Conservation (phyloP, 2,329 filamentous ascomycete species). For the Stagonosporopsis cucurbitacearum region DNA sequence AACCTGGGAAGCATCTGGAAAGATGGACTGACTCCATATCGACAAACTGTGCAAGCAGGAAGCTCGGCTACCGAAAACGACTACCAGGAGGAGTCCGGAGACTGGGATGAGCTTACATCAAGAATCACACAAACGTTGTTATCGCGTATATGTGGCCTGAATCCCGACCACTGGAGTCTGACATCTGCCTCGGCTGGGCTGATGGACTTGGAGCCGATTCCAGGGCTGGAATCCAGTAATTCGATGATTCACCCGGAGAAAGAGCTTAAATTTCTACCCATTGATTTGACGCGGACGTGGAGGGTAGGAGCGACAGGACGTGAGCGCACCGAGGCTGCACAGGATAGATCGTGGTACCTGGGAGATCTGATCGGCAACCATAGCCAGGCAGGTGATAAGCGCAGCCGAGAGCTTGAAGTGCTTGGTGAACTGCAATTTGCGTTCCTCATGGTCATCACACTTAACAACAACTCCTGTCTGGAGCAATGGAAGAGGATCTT, state of each 20-base stretch:
- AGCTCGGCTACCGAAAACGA: constrained; percentile 40
- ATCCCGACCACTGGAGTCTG: constrained; percentile 60
- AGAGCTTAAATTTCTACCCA: constrained; percentile 61
- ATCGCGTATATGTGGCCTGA: constrained; percentile 57
- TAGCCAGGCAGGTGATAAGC: constrained; percentile 41
- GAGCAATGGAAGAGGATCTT: constrained; percentile 70
- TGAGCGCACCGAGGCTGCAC: constrained; percentile 67
- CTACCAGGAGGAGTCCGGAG: constrained; percentile 52
- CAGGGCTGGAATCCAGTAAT: constrained; percentile 56
- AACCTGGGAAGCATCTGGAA: constrained; percentile 65
- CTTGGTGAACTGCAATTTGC: constrained; percentile 68
- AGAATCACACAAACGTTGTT: constrained; percentile 58
- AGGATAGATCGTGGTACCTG: constrained; percentile 68
- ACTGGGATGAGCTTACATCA: constrained; percentile 62
- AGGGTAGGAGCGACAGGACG: constrained; percentile 65
- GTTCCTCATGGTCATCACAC: constrained; percentile 67
- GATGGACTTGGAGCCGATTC: constrained; percentile 65
- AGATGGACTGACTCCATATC: constrained; percentile 57
- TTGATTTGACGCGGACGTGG: constrained; percentile 69
- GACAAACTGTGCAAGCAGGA: constrained; percentile 48
- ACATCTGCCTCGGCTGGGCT: constrained; percentile 64
- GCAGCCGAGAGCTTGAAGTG: constrained; percentile 41
- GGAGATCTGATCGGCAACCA: constrained; percentile 57
- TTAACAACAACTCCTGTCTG: constrained; percentile 70
- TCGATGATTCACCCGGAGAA: constrained; percentile 43